Evolutionary conservation across 495 filamentous ascomycete species (phyloP), one percentile per base, ranked within the genome.

Genomic region (Penicillium ochrochloron): DNA sequence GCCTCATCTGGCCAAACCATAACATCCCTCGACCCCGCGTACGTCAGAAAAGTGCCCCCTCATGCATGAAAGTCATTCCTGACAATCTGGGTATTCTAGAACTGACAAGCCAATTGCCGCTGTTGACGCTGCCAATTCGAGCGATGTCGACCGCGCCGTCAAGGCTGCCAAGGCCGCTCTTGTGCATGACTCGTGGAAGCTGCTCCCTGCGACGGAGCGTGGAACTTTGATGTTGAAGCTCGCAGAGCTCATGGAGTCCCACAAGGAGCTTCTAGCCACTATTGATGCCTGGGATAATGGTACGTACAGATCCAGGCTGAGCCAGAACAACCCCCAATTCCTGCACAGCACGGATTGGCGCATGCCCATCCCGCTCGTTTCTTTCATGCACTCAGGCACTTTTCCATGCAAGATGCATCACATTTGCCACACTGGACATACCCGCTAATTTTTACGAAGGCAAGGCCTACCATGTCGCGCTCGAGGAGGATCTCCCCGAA

Each of bases 281-380:
- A 93, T 98, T 50, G 94, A 97, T 77, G 90, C 91, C 0, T 95
- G 93, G 88, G 94, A 98, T 75, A 97, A 97, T 73, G 94, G 93
- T 76, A 51, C 15, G 67, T 1, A 27, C 37, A 25, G 3, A 23
- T 25, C 10, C 10, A 23, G 11, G 42, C 48, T 2, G 25, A 0
- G 11, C 19, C 12, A 25, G 14, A 31, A 17, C 19, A 17, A 11
- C 12, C 0, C 12, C 48, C 6, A 14, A 1, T 12, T 48, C 25
- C 25, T 52, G 25, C 25, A 21, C 25, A 0, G 14, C 15, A 5
- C 25, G 27, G 4, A 23, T 48, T 11, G 21, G 44, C 44, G 44
- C 44, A 48, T 48, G 44, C 9, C 19, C 44, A 5, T 48, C 11
- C 10, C 44, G 44, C 44, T 25, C 44, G 21, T 48, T 25, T 23